Evolutionary conservation across 192 early-diverging fungal genomes (phyloP), one percentile per base, ranked within the genome.

Genomic region (Backusella circina): DNA sequence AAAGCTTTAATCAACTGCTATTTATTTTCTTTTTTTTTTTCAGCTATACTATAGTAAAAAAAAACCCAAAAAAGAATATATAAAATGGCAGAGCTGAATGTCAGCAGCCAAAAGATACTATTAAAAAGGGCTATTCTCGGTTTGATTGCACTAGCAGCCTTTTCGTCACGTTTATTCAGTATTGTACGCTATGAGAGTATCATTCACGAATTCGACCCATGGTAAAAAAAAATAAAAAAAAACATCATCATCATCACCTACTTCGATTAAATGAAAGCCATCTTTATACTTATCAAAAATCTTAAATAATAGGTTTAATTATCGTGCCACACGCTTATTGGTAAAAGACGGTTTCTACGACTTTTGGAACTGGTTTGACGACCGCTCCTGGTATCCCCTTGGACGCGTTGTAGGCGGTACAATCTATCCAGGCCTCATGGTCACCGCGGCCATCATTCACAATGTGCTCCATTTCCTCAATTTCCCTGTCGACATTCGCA

Each of bases 181-280:
- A 96, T 99, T 67, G 89, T 99, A 71, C 93, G 97, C 26, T 99
- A 96, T 80, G 98, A 99, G 83, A 94, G 92, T 73, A 93, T 99
- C 71, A 99, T 99, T 84, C 98, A 99, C 88, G 98, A 99, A 83
- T 99, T 99, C 81, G 98, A 99, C 82, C 98, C 98, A 33, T 99
- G 94, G 82, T 83, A 83, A 74, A 50, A 23, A 15, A 47, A 50
- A 3, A 47, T 7, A 44, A 10, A 30, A 30, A 37, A 21, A 39
- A 41, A 18, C 18, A 23, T 6, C 1, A 4, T 61, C 54, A 61
- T 61, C 54, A 61, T 61, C 54, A 23, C 15, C 50, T 38, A 10
- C 5, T 38, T 38, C n/a, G 37, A 37, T 37, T 37, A 37, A 37
- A 37, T 37, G 36, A 9, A 37, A 9, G 36, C 6, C 36, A 37